phyloP scores from a whole-genome alignment of 148 eudicot genomes.

The Rheum nobile region DNA sequence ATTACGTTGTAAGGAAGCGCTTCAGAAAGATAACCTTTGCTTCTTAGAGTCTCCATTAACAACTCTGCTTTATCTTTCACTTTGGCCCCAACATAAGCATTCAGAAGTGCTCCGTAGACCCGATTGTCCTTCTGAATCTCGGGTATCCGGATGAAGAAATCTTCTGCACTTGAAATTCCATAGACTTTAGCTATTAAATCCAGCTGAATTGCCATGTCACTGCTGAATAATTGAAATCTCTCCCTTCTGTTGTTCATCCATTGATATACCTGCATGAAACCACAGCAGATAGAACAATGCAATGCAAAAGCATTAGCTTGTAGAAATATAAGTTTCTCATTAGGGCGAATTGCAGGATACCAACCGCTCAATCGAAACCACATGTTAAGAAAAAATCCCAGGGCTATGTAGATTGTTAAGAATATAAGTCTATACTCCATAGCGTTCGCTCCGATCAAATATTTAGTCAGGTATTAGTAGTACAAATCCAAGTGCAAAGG shows the following conservation, averaged over 20 bases:
- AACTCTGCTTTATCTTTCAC: conserved; percentile 56
- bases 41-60: conserved; percentile 47
- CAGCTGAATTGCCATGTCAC: conserved; percentile 78
- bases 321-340: not conserved
- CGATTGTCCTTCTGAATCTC: conserved; percentile 49
- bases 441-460: not conserved
- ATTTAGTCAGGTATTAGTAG: not conserved
- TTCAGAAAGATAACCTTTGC: conserved; percentile 34
- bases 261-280: conserved; percentile 50
- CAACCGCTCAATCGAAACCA: not conserved
- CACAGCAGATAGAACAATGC: not conserved
- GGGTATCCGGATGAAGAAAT: conserved; percentile 55
- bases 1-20: conserved; percentile 71
- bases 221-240: conserved; percentile 45
- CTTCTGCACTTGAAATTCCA: conserved; percentile 69
- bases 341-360: not conserved
- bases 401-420: not conserved
- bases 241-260: conserved; percentile 78
- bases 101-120: conserved; percentile 71
- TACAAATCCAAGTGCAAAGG: not conserved
- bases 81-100: conserved; percentile 62
- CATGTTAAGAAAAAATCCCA: not conserved
- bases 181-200: conserved; percentile 72
- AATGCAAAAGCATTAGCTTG: not conserved
- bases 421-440: not conserved